Base-by-base conservation (phyloP, 495 filamentous ascomycete genomes). In the Podospora fimiseda region DNA sequence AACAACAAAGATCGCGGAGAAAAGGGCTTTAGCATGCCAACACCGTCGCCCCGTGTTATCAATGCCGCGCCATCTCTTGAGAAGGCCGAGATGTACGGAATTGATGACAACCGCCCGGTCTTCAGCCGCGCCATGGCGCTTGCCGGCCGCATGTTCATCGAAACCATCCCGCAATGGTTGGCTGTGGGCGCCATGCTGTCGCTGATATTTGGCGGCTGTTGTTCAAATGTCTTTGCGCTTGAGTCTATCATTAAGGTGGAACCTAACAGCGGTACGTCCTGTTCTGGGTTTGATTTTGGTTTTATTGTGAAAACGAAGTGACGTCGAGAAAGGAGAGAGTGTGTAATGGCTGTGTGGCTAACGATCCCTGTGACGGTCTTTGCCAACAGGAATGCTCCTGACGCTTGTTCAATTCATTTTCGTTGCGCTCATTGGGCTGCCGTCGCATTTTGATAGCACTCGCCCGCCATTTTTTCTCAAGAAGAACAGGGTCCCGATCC, bases 181-280 rank as follows among this genome's bases (percentile, higher is more conserved):
- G 80, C 79, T 51, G 74, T 85, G 40, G 70, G 79, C 23, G 75
- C 84, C 56, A 93, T 95, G 75, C 73, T 89, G n/a, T 81, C 76
- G 19, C 75, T 96, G 51, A 98, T 98, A 43, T 96, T 98, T 65
- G 93, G 94, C 37, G 93, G 93, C 33, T 99, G 93, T 65, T 99
- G 93, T 75, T 90, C 90, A 24, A 99, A 97, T 76, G 93, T 98
- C 23, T 97, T 95, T 72, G 87, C 91, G 7, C 82, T 99, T 38
- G 93, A 99, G 67, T 89, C 89, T 18, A 95, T 98, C 60, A 82
- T 98, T 62, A 95, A 95, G 88, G 71, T 82, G 62, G 80, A 86
- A 63, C 80, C 83, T 45, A 77, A 79, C 27, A 80, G 76, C 59
- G 81, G 79, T 81, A 75, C 48, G 71, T 55, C 48, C 18, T 50